These are phyloP conservation scores for Fusarium guadeloupense DNA, from an alignment of 2,329 filamentous ascomycete species.

Conservation along the genomic window DNA sequence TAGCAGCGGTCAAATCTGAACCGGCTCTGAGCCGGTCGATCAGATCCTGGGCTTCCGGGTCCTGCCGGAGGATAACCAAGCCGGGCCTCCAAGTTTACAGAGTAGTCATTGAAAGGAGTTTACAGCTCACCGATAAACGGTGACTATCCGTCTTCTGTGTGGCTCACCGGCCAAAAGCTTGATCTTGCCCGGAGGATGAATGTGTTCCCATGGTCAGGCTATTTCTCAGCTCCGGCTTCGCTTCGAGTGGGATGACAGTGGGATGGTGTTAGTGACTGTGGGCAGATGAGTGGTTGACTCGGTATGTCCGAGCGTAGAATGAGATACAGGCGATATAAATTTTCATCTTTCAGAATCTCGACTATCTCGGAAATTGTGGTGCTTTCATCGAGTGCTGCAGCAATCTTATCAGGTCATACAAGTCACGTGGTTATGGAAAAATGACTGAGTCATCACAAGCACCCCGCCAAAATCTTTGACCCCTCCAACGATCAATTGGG, in stretches of 20 bases:
- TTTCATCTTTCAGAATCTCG: background rate
- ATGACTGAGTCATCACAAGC: slow-evolving; percentile 39
- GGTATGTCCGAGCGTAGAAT: background rate
- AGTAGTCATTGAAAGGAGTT: background rate
- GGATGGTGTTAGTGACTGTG: slow-evolving; percentile 1
- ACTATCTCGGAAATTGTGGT: slow-evolving; percentile 12
- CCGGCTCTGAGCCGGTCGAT: slow-evolving; percentile 20
- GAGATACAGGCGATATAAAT: background rate
- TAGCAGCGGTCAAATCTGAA: background rate
- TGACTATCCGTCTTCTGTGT: slow-evolving; percentile 6
- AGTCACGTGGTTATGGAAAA: slow-evolving; percentile 27
- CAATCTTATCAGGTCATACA: background rate
- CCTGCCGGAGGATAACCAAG: slow-evolving; percentile 3
- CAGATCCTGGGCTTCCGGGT: slow-evolving; percentile 6
- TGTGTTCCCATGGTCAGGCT: background rate
- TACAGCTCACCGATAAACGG: slow-evolving; percentile 4
- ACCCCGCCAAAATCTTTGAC: slow-evolving; percentile 42
- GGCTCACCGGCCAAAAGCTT: background rate
- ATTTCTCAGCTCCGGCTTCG: slow-evolving; percentile 30
- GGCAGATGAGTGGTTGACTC: slow-evolving; percentile 2
- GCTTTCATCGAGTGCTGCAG: slow-evolving; percentile 7
- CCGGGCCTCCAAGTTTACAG: background rate
- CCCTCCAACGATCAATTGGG: slow-evolving; percentile 37
- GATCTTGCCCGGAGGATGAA: background rate
- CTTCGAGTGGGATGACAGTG: slow-evolving; percentile 33